A percentile compares a stretch with the other conserved stretches of the same genome.
Conservation (phyloP, 805 yeast species). For the Helenozyma rhizophorensis region DNA sequence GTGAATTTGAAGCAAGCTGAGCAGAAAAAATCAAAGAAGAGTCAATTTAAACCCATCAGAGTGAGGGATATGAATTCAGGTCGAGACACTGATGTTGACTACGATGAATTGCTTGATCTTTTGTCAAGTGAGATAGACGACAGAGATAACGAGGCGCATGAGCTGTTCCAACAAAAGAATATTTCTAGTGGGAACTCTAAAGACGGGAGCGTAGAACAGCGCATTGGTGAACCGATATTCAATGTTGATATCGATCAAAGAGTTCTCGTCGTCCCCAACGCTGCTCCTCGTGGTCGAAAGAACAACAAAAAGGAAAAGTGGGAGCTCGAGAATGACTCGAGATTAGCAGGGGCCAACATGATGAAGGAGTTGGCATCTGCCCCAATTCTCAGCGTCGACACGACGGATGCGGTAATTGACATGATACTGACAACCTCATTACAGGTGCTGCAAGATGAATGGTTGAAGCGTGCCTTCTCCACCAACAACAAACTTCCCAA, state of each 20-base stretch:
- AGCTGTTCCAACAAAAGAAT: conserved; percentile 1
- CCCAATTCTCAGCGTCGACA: conserved; percentile 76
- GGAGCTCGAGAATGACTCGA: conserved; percentile 71
- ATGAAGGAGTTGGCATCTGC: conserved; percentile 55
- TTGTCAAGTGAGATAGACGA: conserved; percentile 25
- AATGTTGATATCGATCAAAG: conserved; percentile 46
- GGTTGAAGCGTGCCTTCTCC: conserved; percentile 80
- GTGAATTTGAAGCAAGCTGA: conserved; percentile 66
- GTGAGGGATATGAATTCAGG: conserved; percentile 58
- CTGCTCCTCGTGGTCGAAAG: conserved; percentile 76
- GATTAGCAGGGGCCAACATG: conserved; percentile 51
- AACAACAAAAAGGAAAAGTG: conserved; percentile 72
- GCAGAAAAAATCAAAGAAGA: conserved; percentile 25
- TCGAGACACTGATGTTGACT: conserved; percentile 68
- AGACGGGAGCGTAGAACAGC: neutral
- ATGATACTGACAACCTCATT: conserved; percentile 75
- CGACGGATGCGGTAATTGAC: conserved; percentile 77
- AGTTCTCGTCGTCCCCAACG: conserved; percentile 67
- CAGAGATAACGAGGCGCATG: conserved; percentile 14
- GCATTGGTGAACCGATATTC: conserved; percentile 25
- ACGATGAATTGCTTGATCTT: conserved; percentile 53
- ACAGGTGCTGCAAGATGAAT: conserved; percentile 66
- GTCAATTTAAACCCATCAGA: conserved; percentile 69
- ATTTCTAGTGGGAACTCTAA: neutral
- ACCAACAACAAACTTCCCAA: conserved; percentile 71